Evolutionary conservation across 2,329 filamentous ascomycete species (phyloP).

Genomic region (Cyphellophora attinorum): DNA sequence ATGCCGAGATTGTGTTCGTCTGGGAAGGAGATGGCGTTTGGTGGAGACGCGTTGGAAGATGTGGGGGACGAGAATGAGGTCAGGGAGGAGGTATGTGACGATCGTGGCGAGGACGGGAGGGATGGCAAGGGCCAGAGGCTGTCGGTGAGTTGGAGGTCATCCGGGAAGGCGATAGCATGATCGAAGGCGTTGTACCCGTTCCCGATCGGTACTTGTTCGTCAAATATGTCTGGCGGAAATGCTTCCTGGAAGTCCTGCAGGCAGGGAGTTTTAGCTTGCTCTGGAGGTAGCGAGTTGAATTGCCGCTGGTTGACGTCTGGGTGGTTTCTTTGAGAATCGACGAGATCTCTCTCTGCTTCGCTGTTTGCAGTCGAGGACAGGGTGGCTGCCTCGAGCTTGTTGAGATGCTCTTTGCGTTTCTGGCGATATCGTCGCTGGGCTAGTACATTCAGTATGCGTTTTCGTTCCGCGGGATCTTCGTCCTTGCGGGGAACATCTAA

Average conservation of each 20-base stretch:
- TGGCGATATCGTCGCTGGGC: constrained; percentile 43
- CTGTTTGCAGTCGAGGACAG: no score
- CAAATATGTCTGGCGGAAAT: no score
- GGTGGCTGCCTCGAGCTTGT: constrained; percentile 17
- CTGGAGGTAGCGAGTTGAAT: no score
- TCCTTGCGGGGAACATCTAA: constrained; percentile 40
- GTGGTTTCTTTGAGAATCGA: no score
- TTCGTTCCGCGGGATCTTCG: constrained; percentile 43
- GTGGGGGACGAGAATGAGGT: constrained; percentile 8
- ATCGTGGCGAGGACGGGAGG: constrained; percentile 3
- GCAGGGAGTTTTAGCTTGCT: no score
- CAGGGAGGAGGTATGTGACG: constrained; percentile 1
- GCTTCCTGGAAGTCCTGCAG: no score
- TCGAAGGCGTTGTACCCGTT: neutral
- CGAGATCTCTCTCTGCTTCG: no score
- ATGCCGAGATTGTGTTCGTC: constrained; percentile 42
- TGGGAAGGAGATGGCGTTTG: constrained; percentile 21
- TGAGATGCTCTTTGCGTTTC: constrained; percentile 20
- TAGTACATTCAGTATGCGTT: constrained; percentile 44
- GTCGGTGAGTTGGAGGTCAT: neutral
- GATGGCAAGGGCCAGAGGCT: constrained; percentile 3
- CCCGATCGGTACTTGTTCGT: no score
- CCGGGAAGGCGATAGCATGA: neutral
- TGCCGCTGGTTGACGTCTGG: no score
- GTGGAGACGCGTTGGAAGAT: constrained; percentile 7